A percentile compares a stretch with the other conserved stretches of the same genome.
Evolutionary conservation across 148 eudicot genomes (phyloP).

Genomic region (Arbutus unedo): DNA sequence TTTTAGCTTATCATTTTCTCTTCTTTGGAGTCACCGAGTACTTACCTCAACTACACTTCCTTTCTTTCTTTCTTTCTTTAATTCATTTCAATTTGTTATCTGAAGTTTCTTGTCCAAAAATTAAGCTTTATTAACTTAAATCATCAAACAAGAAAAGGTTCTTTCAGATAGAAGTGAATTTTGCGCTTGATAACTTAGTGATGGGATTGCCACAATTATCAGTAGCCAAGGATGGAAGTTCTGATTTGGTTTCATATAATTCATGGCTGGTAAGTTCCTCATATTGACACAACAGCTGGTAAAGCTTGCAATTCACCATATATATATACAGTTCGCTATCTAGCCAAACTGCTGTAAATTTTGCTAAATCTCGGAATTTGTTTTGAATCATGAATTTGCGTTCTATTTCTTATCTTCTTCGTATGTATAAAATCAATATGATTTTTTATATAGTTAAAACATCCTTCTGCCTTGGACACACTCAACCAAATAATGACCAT

Average conservation of each 20-base stretch:
- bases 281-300: neutral
- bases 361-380: neutral
- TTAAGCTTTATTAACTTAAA: neutral
- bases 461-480: slow-evolving; percentile 43
- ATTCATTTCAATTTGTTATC: neutral
- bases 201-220: slow-evolving; percentile 27
- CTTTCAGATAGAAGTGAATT: slow-evolving; percentile 6
- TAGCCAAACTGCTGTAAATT: neutral
- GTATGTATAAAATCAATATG: neutral
- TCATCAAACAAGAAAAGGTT: neutral
- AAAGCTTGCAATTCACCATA: neutral
- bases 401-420: neutral
- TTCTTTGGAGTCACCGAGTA: neutral
- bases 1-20: neutral
- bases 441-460: slow-evolving; percentile 31
- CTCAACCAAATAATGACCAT: slow-evolving; percentile 39
- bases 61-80: neutral
- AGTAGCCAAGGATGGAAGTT: slow-evolving; percentile 14
- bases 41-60: neutral
- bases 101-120: neutral
- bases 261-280: slow-evolving; percentile 23
- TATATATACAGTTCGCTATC: neutral
- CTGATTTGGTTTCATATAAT: slow-evolving; percentile 6
- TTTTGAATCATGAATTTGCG: neutral
- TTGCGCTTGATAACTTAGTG: neutral